Base-by-base conservation (phyloP, 2,329 filamentous ascomycete species). In the Verticillium zaregamsianum region DNA sequence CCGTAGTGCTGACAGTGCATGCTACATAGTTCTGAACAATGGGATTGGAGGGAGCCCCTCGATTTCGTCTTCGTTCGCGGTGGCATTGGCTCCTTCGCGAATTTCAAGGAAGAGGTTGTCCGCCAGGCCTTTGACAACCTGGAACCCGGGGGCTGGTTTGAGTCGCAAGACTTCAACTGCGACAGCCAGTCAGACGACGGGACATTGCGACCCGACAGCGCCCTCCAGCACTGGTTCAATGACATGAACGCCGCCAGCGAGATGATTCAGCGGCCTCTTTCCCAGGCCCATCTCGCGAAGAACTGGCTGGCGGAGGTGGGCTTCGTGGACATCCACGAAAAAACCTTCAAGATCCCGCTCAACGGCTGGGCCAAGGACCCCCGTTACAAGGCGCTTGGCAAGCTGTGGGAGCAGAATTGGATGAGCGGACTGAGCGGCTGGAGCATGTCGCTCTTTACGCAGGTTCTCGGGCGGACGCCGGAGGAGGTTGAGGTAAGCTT, bases 41-140 rank as follows among this genome's bases (percentile, higher is more conserved):
- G 82, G 82, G 76, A 79, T 54, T 82, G 79, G 69, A 80, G 82
- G 3, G 80, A 86, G 58, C 77, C 80, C 1, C 80, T 85, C 61
- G 82, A 86, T 66, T 85, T 82, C 66, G 80, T 86, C 54, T 83
- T 86, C 68, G 80, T 79, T 1, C 79, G 83, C 49, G 72, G 77
- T 39, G 82, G 81, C 0, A 68, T 78, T 11, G 82, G 80, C 23
- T 82, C 80, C 66, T 85, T 82, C 79, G 72, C 74, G 7, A 74
- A 79, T 60, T 82, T 82, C 67, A 76, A 80, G 59, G 67, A 68
- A 1, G 76, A 84, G 57, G 73, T 86, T 23, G 82, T 89, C 61
- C 71, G 73, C 35, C 81, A 82, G 63, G 80, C 82, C 5, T 84
- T 81, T 62, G 72, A 74, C n/a, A 73, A 77, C 45, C 73, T 86